phyloP scores from a whole-genome alignment of 331 rosid species.

The Saraca asoca region DNA sequence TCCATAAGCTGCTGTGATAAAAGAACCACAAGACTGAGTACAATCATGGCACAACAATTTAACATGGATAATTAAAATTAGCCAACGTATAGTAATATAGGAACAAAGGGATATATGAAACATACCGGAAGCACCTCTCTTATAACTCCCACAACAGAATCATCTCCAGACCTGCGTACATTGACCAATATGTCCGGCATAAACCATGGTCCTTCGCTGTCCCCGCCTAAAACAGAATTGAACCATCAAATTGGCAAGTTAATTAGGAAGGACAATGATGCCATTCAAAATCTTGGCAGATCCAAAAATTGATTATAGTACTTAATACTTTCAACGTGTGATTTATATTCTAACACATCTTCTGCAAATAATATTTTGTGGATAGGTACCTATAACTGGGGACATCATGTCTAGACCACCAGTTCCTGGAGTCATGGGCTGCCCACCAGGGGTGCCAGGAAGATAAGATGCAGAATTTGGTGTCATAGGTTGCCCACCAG shows the following conservation, averaged over 20 bases:
- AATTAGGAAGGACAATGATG: background rate
- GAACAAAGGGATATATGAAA: constrained; percentile 12
- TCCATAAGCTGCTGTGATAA: background rate
- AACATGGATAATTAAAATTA: background rate
- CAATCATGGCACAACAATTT: no score
- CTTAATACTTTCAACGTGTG: background rate
- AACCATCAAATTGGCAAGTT: constrained; percentile 21
- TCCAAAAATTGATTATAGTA: background rate
- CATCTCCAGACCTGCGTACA: constrained; percentile 83
- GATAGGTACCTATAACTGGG: constrained; percentile 72
- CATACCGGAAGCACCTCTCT: constrained; percentile 94
- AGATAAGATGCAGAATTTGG: constrained; percentile 94
- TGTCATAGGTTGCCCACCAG: constrained; percentile 99
- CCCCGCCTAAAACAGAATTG: constrained; percentile 70
- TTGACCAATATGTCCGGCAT: constrained; percentile 87
- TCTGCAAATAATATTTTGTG: background rate
- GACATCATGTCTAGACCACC: constrained; percentile 97
- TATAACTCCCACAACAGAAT: constrained; percentile 59
- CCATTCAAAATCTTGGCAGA: background rate
- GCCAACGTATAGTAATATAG: background rate
- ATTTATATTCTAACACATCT: background rate
- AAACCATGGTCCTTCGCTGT: constrained; percentile 83
- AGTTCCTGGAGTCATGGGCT: constrained; percentile 99
- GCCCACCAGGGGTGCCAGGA: constrained; percentile 99
- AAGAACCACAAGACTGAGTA: background rate